Evolutionary conservation across 768 basidiomycete species (phyloP).

Genomic region (Austroboletus festivus): DNA sequence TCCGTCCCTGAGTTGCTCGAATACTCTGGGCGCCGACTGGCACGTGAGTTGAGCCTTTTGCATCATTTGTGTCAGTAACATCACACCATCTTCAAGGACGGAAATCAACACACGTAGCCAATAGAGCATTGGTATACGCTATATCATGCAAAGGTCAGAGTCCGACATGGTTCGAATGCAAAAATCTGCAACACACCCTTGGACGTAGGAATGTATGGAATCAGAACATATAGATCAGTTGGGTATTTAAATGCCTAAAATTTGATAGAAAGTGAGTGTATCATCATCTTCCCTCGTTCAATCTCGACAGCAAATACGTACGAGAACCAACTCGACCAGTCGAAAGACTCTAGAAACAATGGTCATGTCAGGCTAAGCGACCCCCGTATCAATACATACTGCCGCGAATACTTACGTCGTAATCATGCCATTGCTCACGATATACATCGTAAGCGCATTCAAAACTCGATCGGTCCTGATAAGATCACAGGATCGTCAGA

Average conservation of each 20-base stretch:
- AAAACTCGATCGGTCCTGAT: not conserved
- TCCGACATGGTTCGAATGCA: not conserved
- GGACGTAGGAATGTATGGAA: constrained; percentile 1
- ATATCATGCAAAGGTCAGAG: not conserved
- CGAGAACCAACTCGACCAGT: not conserved
- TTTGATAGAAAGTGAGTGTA: not conserved
- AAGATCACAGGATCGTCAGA: not conserved
- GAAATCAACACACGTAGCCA: not conserved
- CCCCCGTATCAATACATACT: too few relatives aligned
- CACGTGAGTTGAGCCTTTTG: constrained; percentile 1
- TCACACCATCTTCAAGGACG: not conserved
- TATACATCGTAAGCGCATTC: not conserved
- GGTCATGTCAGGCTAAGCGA: not conserved
- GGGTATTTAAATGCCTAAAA: not conserved
- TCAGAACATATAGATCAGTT: not conserved
- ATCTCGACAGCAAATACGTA: not conserved
- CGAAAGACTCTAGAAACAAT: not conserved
- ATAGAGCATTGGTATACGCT: constrained; percentile 3
- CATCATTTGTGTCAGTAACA: not conserved
- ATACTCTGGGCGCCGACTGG: not conserved
- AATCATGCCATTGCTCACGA: constrained; percentile 1
- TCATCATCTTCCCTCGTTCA: not conserved
- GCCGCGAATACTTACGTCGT: not conserved
- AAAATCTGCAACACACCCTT: not conserved
- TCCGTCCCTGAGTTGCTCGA: not conserved